Evolutionary conservation across 78 protist species (phyloP).

Genomic region (Polysphondylium violaceum): DNA sequence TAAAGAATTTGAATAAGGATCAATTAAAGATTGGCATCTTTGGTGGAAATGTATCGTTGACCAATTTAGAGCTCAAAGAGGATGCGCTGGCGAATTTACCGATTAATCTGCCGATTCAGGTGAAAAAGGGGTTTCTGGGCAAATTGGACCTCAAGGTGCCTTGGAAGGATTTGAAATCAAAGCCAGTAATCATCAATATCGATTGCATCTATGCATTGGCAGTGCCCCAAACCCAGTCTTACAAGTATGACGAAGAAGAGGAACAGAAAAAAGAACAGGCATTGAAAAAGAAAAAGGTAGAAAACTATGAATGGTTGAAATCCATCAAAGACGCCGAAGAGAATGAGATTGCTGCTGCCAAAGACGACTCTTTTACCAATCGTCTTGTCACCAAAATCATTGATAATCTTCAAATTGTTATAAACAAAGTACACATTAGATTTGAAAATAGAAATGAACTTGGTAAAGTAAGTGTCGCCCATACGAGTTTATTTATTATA

Average conservation of each 20-base stretch:
- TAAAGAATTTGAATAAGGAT: slow-evolving; percentile 81
- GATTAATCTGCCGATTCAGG: slow-evolving; percentile 47
- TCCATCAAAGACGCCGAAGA: slow-evolving; percentile 55
- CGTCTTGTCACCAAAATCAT: slow-evolving; percentile 78
- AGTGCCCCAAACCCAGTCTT: slow-evolving; percentile 50
- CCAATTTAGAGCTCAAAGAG: slow-evolving; percentile 62
- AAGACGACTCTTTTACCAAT: slow-evolving; percentile 26
- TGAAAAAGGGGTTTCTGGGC: slow-evolving; percentile 82
- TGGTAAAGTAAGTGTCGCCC: slow-evolving; percentile 32
- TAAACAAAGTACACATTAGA: slow-evolving; percentile 76
- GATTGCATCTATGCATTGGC: slow-evolving; percentile 52
- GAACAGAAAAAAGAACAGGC: slow-evolving; percentile 42
- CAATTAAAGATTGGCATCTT: slow-evolving; percentile 80
- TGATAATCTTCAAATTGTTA: slow-evolving; percentile 77
- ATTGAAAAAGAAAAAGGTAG: slow-evolving; percentile 44
- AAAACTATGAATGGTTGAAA: slow-evolving; percentile 77
- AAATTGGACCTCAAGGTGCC: slow-evolving; percentile 80
- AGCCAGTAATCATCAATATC: slow-evolving; percentile 83
- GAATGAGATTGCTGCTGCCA: slow-evolving; percentile 3
- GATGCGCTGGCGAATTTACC: slow-evolving; percentile 83
- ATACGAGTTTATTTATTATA: background rate
- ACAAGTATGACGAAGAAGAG: slow-evolving; percentile 69
- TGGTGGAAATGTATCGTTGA: slow-evolving; percentile 78
- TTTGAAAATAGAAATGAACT: slow-evolving; percentile 74
- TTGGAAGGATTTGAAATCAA: slow-evolving; percentile 83